phyloP scores from a whole-genome alignment of 1,284 basidiomycete genomes.

The Grifola frondosa region DNA sequence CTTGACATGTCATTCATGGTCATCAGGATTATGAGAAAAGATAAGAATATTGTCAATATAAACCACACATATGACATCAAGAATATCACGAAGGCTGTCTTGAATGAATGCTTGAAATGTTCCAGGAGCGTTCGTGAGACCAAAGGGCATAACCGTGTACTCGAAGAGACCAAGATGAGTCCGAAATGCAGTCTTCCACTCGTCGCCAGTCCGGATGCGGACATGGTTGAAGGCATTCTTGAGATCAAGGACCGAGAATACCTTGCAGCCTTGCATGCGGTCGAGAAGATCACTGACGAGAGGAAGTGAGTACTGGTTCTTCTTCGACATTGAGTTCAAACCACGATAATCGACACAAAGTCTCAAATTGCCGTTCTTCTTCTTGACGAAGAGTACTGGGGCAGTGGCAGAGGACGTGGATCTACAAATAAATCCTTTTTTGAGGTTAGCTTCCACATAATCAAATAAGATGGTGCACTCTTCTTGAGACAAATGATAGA shows the following conservation, averaged over 20 bases:
- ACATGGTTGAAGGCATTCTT: conserved; percentile 11
- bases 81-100: conserved; percentile 8
- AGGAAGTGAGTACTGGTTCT: conserved; percentile 14
- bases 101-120: conserved; percentile 18
- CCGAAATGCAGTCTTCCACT: conserved; percentile 20
- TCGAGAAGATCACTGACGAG: conserved; percentile 15
- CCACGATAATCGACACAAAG: conserved; percentile 43
- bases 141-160: conserved; percentile 16
- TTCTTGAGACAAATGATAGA: conserved; percentile 24
- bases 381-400: conserved; percentile 44
- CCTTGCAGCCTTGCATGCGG: conserved; percentile 13
- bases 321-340: conserved; percentile 34
- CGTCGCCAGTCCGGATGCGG: conserved; percentile 9
- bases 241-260: conserved; percentile 15
- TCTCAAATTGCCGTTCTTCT: conserved; percentile 40
- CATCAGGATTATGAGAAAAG: conserved; percentile 22
- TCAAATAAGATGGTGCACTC: conserved; percentile 27
- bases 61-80: conserved; percentile 19
- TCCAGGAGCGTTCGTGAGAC: conserved; percentile 16
- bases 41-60: conserved; percentile 32
- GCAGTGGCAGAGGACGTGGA: conserved; percentile 37
- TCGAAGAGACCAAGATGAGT: conserved; percentile 18
- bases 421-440: conserved; percentile 33
- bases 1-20: conserved; percentile 28
- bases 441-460: conserved; percentile 38